Evolutionary conservation across 257 asterid species (phyloP).

Genomic region (Plectranthus barbatus): DNA sequence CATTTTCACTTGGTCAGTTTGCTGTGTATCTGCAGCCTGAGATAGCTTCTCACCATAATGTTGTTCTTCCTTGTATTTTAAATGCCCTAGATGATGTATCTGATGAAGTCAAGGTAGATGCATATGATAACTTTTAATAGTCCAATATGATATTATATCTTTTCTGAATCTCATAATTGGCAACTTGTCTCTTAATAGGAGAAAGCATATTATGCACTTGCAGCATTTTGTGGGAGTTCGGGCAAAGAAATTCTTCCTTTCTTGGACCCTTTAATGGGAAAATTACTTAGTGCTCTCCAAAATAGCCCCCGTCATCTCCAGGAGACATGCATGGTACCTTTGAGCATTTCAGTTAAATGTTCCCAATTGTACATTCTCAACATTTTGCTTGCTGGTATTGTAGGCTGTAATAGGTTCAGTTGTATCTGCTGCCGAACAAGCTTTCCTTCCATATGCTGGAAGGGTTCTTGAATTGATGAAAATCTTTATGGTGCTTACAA

Average conservation of each 20-base stretch:
- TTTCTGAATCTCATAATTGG: slow-evolving; percentile 1
- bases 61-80: slow-evolving; percentile 84
- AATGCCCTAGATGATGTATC: slow-evolving; percentile 92
- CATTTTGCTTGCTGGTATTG: slow-evolving; percentile 22
- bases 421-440: slow-evolving; percentile 97
- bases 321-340: slow-evolving; percentile 91
- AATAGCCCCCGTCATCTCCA: slow-evolving; percentile 79
- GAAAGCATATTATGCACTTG: slow-evolving; percentile 94
- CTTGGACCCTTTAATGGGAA: slow-evolving; percentile 85
- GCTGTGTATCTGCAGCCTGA: slow-evolving; percentile 98
- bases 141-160: not conserved
- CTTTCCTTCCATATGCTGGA: slow-evolving; percentile 87
- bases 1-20: slow-evolving; percentile 92
- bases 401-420: slow-evolving; percentile 99
- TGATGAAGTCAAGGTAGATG: slow-evolving; percentile 90
- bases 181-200: slow-evolving; percentile 46
- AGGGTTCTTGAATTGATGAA: slow-evolving; percentile 94
- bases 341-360: slow-evolving; percentile 6
- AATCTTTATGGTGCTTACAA: slow-evolving; percentile 87
- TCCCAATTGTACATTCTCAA: slow-evolving; percentile 15
- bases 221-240: slow-evolving; percentile 98
- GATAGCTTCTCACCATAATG: slow-evolving; percentile 76
- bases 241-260: slow-evolving; percentile 95
- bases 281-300: slow-evolving; percentile 73
- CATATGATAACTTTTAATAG: not conserved